A percentile compares a stretch with the other conserved stretches of the same genome.
phyloP scores from a whole-genome alignment of 805 yeast species.

The Saturnispora hagleri region DNA sequence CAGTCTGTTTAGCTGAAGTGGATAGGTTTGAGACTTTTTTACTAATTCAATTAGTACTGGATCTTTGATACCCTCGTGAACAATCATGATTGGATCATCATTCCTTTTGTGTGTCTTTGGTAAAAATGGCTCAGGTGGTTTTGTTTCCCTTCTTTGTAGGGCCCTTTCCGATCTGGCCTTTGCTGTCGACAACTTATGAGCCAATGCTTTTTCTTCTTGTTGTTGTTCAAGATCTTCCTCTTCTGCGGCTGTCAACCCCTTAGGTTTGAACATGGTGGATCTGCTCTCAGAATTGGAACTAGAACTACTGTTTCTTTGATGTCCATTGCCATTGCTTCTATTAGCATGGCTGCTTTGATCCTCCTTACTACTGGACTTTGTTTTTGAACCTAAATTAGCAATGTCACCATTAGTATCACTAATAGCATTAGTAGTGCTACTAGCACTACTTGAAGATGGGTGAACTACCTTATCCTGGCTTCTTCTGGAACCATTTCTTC shows the following conservation, averaged over 20 bases:
- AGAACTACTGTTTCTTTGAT: not conserved
- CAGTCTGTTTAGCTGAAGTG: constrained; percentile 4
- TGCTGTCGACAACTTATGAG: not conserved
- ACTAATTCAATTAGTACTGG: constrained; percentile 3
- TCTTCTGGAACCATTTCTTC: not conserved
- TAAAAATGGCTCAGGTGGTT: not conserved
- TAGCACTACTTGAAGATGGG: not conserved
- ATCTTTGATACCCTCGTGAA: constrained; percentile 5
- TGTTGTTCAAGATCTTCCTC: not conserved
- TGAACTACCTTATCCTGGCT: not conserved
- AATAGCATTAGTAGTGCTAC: not conserved
- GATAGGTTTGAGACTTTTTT: not conserved
- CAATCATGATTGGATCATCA: not conserved
- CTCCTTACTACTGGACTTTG: not conserved
- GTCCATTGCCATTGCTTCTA: not conserved
- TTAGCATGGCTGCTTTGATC: not conserved
- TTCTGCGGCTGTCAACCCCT: not conserved
- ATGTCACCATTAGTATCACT: not conserved
- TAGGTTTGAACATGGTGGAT: not conserved
- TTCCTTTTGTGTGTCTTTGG: not conserved
- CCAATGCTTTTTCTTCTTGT: not conserved
- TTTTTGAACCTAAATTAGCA: not conserved
- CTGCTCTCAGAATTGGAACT: not conserved
- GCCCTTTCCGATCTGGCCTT: constrained; percentile 2
- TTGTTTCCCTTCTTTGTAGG: constrained; percentile 3